These are phyloP conservation scores for Bothriochloa decipiens DNA, from an alignment of 176 grass and related monocot species.

Conservation along the genomic window DNA sequence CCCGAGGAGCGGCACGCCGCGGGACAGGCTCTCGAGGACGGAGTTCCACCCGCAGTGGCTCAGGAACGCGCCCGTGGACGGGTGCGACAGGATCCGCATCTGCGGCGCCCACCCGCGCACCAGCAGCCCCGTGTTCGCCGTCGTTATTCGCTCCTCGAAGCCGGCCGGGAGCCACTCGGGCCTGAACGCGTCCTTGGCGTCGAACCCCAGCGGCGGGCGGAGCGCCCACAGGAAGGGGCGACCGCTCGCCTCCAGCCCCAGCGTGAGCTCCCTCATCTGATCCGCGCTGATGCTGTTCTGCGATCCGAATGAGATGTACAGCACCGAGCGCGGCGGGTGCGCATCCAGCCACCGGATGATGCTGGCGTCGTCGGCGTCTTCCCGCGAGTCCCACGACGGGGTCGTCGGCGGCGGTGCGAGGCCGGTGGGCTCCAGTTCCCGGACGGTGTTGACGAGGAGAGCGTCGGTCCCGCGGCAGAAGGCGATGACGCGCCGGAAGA, in stretches of 20 bases:
- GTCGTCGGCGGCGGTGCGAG: slow-evolving; percentile 16
- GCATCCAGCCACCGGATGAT: slow-evolving; percentile 57
- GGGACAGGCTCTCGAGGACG: slow-evolving; percentile 59
- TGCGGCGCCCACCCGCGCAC: slow-evolving; percentile 61
- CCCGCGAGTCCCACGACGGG: neutral
- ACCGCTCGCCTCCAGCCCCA: slow-evolving; percentile 59
- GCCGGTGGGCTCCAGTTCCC: slow-evolving; percentile 54
- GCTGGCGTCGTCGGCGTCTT: neutral
- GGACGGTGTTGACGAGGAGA: slow-evolving; percentile 62
- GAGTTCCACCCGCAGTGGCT: slow-evolving; percentile 83
- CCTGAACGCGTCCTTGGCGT: slow-evolving; percentile 42
- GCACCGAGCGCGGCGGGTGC: slow-evolving; percentile 45
- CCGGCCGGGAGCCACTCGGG: slow-evolving; percentile 60
- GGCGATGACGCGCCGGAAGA: slow-evolving; percentile 39
- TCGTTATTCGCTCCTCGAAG: slow-evolving; percentile 50
- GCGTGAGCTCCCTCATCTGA: slow-evolving; percentile 63
- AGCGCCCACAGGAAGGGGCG: slow-evolving; percentile 62
- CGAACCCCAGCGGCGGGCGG: slow-evolving; percentile 51
- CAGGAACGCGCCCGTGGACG: slow-evolving; percentile 55
- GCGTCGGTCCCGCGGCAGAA: slow-evolving; percentile 40
- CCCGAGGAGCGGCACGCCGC: slow-evolving; percentile 52
- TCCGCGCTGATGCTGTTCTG: slow-evolving; percentile 54
- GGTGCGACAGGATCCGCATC: slow-evolving; percentile 56
- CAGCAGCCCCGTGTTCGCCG: slow-evolving; percentile 19
- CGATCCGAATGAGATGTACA: slow-evolving; percentile 71